phyloP scores from a whole-genome alignment of 371 early-diverging fungal genomes.

The Rozella allomycis region DNA sequence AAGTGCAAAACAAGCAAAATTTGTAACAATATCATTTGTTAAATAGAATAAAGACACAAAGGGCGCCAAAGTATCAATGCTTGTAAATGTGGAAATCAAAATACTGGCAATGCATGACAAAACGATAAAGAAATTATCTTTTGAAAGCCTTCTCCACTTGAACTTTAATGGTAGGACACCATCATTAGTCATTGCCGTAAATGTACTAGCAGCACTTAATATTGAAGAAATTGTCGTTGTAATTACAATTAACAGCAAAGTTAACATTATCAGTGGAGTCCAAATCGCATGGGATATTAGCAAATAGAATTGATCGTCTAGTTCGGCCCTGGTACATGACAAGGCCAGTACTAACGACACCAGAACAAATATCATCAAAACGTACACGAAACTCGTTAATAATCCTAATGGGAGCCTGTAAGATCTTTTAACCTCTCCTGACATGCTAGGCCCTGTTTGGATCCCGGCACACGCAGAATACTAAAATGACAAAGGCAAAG shows the following conservation, averaged over 20 bases:
- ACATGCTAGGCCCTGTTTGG: conserved; percentile 39
- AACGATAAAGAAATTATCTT: conserved; percentile 12
- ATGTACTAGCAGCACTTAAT: conserved; percentile 32
- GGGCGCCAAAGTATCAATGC: conserved; percentile 34
- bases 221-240: conserved; percentile 32
- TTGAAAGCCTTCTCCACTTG: conserved; percentile 10
- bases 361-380: conserved; percentile 22
- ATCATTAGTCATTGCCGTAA: conserved; percentile 35
- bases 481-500: too few species aligned
- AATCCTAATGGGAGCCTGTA: conserved; percentile 38
- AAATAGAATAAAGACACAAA: conserved; percentile 33
- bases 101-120: conserved; percentile 18
- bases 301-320: conserved; percentile 27
- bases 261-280: conserved; percentile 17
- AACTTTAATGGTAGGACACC: conserved; percentile 9
- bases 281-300: conserved; percentile 24
- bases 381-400: conserved; percentile 24
- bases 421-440: conserved; percentile 34
- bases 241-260: conserved; percentile 28
- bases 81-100: conserved; percentile 20
- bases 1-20: conserved; percentile 36
- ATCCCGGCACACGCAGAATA: conserved; percentile 42
- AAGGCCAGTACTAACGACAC: conserved; percentile 26
- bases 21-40: conserved; percentile 29
- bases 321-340: conserved; percentile 22